phyloP scores from a whole-genome alignment of 2,329 filamentous ascomycete genomes.

The Neonectria punicea region DNA sequence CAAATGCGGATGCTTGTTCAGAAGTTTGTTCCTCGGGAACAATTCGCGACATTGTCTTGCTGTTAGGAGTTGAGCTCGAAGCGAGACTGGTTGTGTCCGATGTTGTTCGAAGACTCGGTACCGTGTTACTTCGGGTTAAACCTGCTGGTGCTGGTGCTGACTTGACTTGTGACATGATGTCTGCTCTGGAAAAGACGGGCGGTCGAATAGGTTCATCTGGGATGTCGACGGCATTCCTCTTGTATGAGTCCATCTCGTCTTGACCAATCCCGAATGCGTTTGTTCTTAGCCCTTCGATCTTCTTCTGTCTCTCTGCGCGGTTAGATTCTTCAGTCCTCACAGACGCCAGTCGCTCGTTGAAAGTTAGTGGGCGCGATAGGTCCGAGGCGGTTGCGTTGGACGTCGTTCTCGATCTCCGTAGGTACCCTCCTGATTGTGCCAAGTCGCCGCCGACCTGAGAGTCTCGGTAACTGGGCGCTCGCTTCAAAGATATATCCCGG shows the following conservation, averaged over 20 bases:
- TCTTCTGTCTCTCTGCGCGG: constrained; percentile 61
- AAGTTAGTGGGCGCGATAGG: constrained; percentile 63
- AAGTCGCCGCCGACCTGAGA: constrained; percentile 30
- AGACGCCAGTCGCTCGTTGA: constrained; percentile 87
- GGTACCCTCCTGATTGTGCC: constrained; percentile 50
- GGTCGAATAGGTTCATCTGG: constrained; percentile 59
- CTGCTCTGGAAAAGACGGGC: constrained; percentile 70
- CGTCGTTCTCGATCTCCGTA: constrained; percentile 57
- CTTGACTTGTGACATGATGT: constrained; percentile 59
- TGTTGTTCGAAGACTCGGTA: constrained; percentile 45
- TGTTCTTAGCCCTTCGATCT: constrained; percentile 64
- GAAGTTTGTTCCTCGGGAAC: constrained; percentile 41
- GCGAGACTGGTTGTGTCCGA: constrained; percentile 31
- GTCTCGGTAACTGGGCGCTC: constrained; percentile 65
- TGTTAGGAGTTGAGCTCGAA: constrained; percentile 22
- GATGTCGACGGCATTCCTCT: constrained; percentile 65
- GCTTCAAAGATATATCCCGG: constrained; percentile 84
- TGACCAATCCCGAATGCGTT: constrained; percentile 67
- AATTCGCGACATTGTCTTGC: constrained; percentile 27
- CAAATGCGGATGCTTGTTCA: constrained; percentile 66
- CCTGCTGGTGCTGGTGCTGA: constrained; percentile 36
- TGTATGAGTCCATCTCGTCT: constrained; percentile 69
- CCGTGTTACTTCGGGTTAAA: constrained; percentile 57
- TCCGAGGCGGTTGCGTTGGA: constrained; percentile 43
- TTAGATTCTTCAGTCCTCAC: constrained; percentile 67